Evolutionary conservation across 78 protist species (phyloP), one percentile per base, ranked within the genome.

Genomic region (Dictyostelium brefeldianum): DNA sequence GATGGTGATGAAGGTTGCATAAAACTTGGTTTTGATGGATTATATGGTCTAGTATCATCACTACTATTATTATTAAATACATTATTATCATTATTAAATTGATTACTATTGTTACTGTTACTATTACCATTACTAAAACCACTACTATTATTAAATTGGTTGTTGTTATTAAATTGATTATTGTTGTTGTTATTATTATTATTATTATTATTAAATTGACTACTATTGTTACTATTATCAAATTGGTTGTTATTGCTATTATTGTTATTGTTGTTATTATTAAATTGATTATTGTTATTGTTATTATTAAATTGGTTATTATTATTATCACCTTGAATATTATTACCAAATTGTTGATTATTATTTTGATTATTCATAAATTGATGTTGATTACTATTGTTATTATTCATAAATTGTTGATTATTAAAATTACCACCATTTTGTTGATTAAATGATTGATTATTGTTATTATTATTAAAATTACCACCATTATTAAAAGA

Each of bases 1-100:
- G 71, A 62, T 65, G 36, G 47, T 29, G 73, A 14, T 27, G 73
- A 65, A 27, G 73, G 47, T 65, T 65, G 73, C 46, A 29, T 22
- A 29, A 29, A 65, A 29, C 5, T 65, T 27, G 73, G 46, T 29
- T 65, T 65, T 4, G 56, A 14, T 5, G 46, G 47, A 11, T 65
- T 29, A 65, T 65, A 65, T 15, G 69, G 11, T 59, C 69, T n/a
- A n/a, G n/a, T 29, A 59, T 59, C 69, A 8, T 22, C 31, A 9
- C 31, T 25, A 29, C 20, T 25, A 14, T 29, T 65, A 29, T 65
- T 65, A 65, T 29, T 65, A 27, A 27, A 29, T 29, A 14, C 20
- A 65, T 65, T 29, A 29, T 65, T 65, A 65, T 29, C 12, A 29
- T 65, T 29, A 29, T 11, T 65, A 9, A 9, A 11, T 1, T 14